Evolutionary conservation across 2,329 filamentous ascomycete species (phyloP), one percentile per base, ranked within the genome.

Genomic region (Arthrobotrys iridis): DNA sequence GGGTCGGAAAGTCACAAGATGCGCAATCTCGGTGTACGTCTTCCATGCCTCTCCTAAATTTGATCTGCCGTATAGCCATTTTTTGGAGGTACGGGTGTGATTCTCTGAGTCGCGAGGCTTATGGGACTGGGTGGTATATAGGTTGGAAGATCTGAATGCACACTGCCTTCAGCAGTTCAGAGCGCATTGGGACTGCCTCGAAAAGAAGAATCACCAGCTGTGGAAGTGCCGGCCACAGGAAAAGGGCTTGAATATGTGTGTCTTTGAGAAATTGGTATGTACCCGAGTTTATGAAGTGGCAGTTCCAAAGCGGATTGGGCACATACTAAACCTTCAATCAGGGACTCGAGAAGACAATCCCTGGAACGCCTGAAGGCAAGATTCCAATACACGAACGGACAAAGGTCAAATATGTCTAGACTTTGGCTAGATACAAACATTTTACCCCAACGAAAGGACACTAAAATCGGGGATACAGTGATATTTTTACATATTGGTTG

Each of bases 201-300:
- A 99, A 81, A 90, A 96, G 85, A 93, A 96, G 86, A 99, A 99
- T 86, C 95, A 99, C 82, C 92, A 97, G 84, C 85, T 98, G 74
- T 99, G 93, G 91, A 93, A 98, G 81, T 99, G 95, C 86, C 89
- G 95, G 80, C 89, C 89, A 81, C 86, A 88, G 77, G 95, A 99
- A 86, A 90, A 92, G 88, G 90, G 90, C 82, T 85, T 99, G 80
- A 99, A 97, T 87, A 91, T 90, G 85, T 99, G 95, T 84, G 93
- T 97, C 55, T 98, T 91, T 82, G 90, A 97, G 79, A 98, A 97
- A 83, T 84, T 99, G 85, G 95, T 99, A 86, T 77, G 91, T 18
- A 20, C 18, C 18, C 20, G 13, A 1, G 4, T 10, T 26, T 26
- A 35, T 86, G 8, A 33, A 28, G 37, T 50, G 41, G 11, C 52